Conservation (phyloP, 495 filamentous ascomycete species). For the Penicillium ochrochloron region DNA sequence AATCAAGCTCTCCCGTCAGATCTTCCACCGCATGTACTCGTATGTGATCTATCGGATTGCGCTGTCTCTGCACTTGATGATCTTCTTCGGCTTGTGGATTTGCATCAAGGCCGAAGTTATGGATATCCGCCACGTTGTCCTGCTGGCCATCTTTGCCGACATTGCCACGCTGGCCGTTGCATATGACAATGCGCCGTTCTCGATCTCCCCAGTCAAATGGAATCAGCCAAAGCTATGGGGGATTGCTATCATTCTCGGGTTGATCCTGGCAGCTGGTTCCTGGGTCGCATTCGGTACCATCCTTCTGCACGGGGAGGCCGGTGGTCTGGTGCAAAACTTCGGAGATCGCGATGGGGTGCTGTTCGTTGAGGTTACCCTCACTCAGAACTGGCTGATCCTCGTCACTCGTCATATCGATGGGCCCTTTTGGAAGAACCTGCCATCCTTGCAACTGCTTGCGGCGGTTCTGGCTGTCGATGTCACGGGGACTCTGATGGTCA, state of each 20-base stretch:
- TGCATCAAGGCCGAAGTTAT: conserved; percentile 80
- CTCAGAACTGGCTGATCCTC: conserved; percentile 97
- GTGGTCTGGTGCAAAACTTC: conserved; percentile 86
- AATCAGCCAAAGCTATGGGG: conserved; percentile 93
- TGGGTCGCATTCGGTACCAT: conserved; percentile 86
- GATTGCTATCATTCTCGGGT: conserved; percentile 80
- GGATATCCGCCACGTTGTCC: conserved; percentile 85
- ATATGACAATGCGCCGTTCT: conserved; percentile 91
- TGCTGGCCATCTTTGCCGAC: conserved; percentile 94
- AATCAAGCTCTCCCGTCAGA: conserved; percentile 91
- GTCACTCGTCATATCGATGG: conserved; percentile 89
- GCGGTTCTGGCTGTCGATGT: conserved; percentile 83
- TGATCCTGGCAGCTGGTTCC: conserved; percentile 78
- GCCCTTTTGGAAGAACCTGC: conserved; percentile 82
- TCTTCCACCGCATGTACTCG: conserved; percentile 97
- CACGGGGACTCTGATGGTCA: conserved; percentile 78
- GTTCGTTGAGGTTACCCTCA: conserved; percentile 88
- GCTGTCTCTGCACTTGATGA: conserved; percentile 84
- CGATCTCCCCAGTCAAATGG: conserved; percentile 88
- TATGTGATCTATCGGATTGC: conserved; percentile 97
- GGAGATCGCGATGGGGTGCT: conserved; percentile 81
- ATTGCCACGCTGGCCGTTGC: conserved; percentile 92
- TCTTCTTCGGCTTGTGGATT: conserved; percentile 91
- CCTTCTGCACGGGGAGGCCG: conserved; percentile 64
- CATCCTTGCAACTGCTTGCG: conserved; percentile 77